phyloP scores from a whole-genome alignment of 176 grass and related monocot species.

The Phoenix dactylifera region DNA sequence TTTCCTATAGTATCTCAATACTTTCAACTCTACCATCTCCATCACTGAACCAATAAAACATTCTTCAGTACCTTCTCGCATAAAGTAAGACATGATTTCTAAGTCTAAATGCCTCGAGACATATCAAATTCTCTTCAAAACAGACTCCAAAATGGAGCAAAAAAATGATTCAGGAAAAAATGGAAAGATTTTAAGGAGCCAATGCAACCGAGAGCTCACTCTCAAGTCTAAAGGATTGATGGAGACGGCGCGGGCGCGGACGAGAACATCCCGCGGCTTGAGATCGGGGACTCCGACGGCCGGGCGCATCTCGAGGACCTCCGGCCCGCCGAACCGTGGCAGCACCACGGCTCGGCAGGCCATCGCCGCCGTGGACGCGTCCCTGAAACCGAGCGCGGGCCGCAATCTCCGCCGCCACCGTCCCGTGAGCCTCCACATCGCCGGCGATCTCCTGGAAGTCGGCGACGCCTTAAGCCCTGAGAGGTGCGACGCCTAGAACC shows the following conservation, averaged over 20 bases:
- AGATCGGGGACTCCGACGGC: constrained; percentile 64
- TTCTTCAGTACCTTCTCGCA: no score
- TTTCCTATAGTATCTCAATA: no score
- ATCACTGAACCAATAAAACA: no score
- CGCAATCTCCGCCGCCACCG: constrained; percentile 15
- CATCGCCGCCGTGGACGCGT: constrained; percentile 26
- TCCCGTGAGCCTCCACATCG: constrained; percentile 39
- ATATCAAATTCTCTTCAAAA: neutral
- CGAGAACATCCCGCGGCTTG: constrained; percentile 76
- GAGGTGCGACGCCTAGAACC: constrained; percentile 1
- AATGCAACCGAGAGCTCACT: constrained; percentile 38
- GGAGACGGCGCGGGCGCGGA: constrained; percentile 73
- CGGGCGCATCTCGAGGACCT: constrained; percentile 70
- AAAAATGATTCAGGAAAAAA: constrained; percentile 9
- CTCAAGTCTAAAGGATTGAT: constrained; percentile 86
- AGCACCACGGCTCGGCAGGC: constrained; percentile 64
- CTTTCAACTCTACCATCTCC: no score
- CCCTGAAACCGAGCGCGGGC: constrained; percentile 10
- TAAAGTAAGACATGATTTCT: no score
- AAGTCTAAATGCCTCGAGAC: no score
- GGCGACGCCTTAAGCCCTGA: constrained; percentile 26
- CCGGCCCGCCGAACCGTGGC: constrained; percentile 74
- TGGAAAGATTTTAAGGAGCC: neutral
- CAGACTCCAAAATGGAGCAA: constrained; percentile 4
- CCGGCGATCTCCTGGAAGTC: constrained; percentile 7